These are phyloP conservation scores for Halenospora varia DNA, from an alignment of 495 filamentous ascomycete species.

Conservation along the genomic window DNA sequence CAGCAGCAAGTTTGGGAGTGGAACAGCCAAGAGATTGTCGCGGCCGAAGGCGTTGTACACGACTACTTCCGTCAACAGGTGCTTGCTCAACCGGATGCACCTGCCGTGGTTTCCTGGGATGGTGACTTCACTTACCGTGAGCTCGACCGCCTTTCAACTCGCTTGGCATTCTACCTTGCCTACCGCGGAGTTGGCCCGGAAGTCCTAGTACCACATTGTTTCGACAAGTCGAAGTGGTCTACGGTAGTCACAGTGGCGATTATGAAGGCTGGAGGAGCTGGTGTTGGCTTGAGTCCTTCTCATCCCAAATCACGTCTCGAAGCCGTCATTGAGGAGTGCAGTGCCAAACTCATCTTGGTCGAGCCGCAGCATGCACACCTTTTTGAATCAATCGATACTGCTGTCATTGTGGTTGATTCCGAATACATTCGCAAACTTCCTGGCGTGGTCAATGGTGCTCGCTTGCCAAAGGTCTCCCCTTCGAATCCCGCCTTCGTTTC, in stretches of 20 bases:
- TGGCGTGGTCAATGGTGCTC: neutral
- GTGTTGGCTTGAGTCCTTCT: neutral
- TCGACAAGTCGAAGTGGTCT: slow-evolving; percentile 41
- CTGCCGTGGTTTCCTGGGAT: slow-evolving; percentile 33
- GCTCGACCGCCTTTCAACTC: neutral
- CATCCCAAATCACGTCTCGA: neutral
- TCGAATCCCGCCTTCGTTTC: slow-evolving; percentile 44
- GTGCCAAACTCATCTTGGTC: neutral
- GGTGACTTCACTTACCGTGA: slow-evolving; percentile 29
- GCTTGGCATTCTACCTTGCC: neutral
- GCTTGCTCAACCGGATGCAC: neutral
- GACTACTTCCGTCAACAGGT: neutral
- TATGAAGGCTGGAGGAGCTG: slow-evolving; percentile 30
- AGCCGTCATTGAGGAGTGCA: neutral
- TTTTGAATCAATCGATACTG: neutral
- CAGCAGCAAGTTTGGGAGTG: neutral
- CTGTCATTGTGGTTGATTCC: neutral
- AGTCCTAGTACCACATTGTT: slow-evolving; percentile 15
- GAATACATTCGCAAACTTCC: neutral
- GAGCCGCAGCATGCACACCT: neutral
- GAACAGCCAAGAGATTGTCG: neutral
- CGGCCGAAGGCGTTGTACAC: neutral
- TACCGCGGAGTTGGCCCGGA: neutral
- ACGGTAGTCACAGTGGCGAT: slow-evolving; percentile 34
- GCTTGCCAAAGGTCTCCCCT: neutral